Evolutionary conservation across 2,329 filamentous ascomycete species (phyloP), one percentile per base, ranked within the genome.

Genomic region (Calonectria naviculata): DNA sequence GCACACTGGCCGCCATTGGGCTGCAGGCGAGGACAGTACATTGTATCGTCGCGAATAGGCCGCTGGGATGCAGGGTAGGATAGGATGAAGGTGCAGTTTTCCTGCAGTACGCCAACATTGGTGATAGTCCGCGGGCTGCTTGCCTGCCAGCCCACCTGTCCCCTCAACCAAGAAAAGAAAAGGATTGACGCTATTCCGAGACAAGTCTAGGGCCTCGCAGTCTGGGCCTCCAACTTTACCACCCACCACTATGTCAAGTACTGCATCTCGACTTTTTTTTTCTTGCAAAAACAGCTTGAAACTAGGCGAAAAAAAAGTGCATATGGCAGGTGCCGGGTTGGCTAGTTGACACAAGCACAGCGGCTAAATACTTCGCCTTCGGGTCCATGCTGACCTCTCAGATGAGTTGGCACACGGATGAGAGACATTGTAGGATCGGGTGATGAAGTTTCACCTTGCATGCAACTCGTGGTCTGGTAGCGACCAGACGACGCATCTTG

Each of bases 21-120:
- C 60, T 72, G 44, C 44, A 60, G 47, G 28, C n/a, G 34, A 38
- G 38, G 64, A 28, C 31, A 24, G 34, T n/a, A 49, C 42, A 56
- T 41, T n/a, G 24, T 47, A 31, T 21, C 41, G 64, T 61, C 42
- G 42, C 34, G 36, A 41, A 26, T 47, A 41, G 5, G 47, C 41
- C 44, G 47, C 21, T 52, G 49, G 42, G 42, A 65, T 70, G 70
- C 70, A 76, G 72, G 72, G 70, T 75, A 76, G 56, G 64, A 31
- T 54, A 12, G 42, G 58, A 56, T 49, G 60, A 56, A n/a, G 49
- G 29, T 72, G 56, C 56, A 38, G 65, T 66, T 65, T 71, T 46
- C 67, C 54, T 71, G 63, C 64, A 46, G 46, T 65, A 28, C 56
- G 65, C 68, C 47, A 38, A 61, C 36, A 54, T 28, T 60, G 26